These are phyloP conservation scores for Alloascoidea africana DNA, from an alignment of 805 yeast genomes.

Conservation along the genomic window DNA sequence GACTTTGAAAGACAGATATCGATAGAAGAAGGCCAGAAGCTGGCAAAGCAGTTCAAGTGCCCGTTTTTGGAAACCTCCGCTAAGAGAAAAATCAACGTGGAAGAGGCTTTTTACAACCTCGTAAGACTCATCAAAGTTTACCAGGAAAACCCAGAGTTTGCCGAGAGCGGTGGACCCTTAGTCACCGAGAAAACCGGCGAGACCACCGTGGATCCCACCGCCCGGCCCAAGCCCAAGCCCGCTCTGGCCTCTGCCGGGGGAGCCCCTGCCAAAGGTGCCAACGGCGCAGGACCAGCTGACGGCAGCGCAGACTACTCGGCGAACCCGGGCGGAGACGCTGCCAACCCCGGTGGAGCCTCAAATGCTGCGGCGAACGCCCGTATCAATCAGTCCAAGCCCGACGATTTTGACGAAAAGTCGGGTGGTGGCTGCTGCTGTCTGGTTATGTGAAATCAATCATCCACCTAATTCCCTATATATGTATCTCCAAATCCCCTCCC, in stretches of 20 bases:
- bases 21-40: conserved; percentile 41
- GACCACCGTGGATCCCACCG: neutral
- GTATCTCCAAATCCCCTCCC: too few species aligned
- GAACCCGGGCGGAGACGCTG: neutral
- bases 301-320: neutral
- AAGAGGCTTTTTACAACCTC: conserved; percentile 61
- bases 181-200: neutral
- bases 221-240: conserved; percentile 2
- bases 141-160: conserved; percentile 5
- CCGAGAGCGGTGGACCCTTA: conserved; percentile 4
- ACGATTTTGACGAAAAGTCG: neutral
- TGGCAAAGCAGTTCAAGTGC: conserved; percentile 52
- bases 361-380: conserved; percentile 1
- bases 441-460: conserved; percentile 3
- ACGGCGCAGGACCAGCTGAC: conserved; percentile 3
- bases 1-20: conserved; percentile 59
- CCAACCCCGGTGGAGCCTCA: neutral
- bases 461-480: too few species aligned
- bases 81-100: conserved; percentile 80
- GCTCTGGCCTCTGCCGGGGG: conserved; percentile 3
- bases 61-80: conserved; percentile 89
- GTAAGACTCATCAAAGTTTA: conserved; percentile 37
- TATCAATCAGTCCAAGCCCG: conserved; percentile 2
- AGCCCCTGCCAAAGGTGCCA: conserved; percentile 3
- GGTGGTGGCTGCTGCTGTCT: conserved; percentile 5